Conservation (phyloP, 306 rosid species). For the Pueraria montana region DNA sequence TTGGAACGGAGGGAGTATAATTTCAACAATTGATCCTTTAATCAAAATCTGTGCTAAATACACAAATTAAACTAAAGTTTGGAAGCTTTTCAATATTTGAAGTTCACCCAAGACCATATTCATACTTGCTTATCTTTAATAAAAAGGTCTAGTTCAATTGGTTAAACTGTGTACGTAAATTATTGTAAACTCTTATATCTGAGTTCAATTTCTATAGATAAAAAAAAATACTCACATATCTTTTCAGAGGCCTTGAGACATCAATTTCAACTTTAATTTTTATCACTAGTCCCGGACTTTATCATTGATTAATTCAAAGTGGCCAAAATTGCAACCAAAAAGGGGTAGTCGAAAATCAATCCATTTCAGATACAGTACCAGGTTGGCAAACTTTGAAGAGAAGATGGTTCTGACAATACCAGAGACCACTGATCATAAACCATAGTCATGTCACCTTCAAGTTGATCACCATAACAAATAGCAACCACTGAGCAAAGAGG, state of each 20-base stretch:
- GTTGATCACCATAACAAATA: background rate
- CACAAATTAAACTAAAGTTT: background rate
- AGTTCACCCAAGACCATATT: too few relatives aligned
- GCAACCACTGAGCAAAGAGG: slow-evolving; percentile 13
- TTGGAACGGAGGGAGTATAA: too few relatives aligned
- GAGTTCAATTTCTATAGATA: too few relatives aligned
- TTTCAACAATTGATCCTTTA: too few relatives aligned
- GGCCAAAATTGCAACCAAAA: background rate
- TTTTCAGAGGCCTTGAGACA: background rate
- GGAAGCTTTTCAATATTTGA: too few relatives aligned
- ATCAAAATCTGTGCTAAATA: background rate
- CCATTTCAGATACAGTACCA: slow-evolving; percentile 20
- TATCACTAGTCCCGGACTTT: background rate
- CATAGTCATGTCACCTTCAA: background rate
- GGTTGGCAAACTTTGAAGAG: slow-evolving; percentile 5
- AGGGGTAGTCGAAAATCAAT: background rate
- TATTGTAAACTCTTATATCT: too few relatives aligned
- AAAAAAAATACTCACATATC: too few relatives aligned
- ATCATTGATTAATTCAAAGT: background rate
- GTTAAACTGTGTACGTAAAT: too few relatives aligned
- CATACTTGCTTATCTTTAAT: background rate
- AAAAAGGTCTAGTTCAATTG: too few relatives aligned
- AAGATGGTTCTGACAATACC: background rate
- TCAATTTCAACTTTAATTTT: background rate
- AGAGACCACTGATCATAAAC: background rate